Base-by-base conservation (phyloP, 805 yeast genomes). In the Saturnispora kantuleensis region DNA sequence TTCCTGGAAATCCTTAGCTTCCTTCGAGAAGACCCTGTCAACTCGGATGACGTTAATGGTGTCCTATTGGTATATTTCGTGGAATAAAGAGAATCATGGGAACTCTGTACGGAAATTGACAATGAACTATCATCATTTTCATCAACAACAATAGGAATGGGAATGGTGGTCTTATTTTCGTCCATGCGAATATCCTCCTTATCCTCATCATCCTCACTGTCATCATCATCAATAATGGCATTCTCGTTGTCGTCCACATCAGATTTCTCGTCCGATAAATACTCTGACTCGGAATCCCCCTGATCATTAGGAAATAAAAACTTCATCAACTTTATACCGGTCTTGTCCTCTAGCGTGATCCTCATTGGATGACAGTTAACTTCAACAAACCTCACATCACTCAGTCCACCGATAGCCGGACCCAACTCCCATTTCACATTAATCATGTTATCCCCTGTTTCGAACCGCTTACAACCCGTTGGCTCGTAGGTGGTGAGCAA, bases 331-430 rank as follows among this genome's bases (percentile, higher is more conserved):
- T 71, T 74, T 34, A 71, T 73, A 1, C 88, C 81, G 0, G 89
- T 76, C 1, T 65, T 67, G 50, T 82, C 84, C 49, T 89, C 97
- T 33, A 90, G 59, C 50, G 81, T 83, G 3, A 90, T 53, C 48
- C 76, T 77, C 49, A 89, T 54, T 1, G 96, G 96, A 42, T 74
- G 71, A 13, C 86, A 59, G 1, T 64, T 60, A 15, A 85, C 67
- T 32, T 75, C 75, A 18, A 86, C 79, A 41, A 72, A 66, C 47
- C 77, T 79, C 64, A 89, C 69, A 18, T 89, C 79, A n/a, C 84
- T 74, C 41, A 89, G 87, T 10, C 97, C 97, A 30, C 96, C 97
- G 45, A 90, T 82, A 0, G 95, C 87, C 44, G 75, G 77, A 42
- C 82, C 74, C 79, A 84, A 76, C n/a, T 77, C 73, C 97, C 97